Evolutionary conservation across 805 yeast species (phyloP).

Genomic region (Candida sithepensis): DNA sequence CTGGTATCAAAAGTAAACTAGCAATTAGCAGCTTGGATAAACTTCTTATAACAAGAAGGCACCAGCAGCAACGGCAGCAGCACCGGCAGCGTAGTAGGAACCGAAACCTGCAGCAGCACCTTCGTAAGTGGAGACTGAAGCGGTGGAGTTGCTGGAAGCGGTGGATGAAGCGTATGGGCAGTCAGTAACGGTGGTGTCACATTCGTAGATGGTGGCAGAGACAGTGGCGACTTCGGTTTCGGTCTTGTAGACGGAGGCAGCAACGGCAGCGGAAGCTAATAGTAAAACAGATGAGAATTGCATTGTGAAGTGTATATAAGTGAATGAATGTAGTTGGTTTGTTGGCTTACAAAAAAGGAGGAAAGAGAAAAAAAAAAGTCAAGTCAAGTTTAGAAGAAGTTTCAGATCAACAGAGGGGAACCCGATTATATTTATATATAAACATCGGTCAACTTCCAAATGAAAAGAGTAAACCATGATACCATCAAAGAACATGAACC

Average conservation of each 20-base stretch:
- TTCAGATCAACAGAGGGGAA: too few species aligned
- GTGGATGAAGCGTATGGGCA: slow-evolving; percentile 36
- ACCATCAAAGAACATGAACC: too few species aligned
- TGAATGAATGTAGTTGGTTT: slow-evolving; percentile 25
- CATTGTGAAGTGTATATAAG: slow-evolving; percentile 39
- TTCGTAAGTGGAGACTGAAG: slow-evolving; percentile 31
- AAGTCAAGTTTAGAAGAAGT: too few species aligned
- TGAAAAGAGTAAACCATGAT: too few species aligned
- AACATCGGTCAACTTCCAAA: too few species aligned
- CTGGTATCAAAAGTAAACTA: background rate
- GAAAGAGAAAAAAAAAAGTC: background rate
- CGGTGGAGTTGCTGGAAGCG: slow-evolving; percentile 20
- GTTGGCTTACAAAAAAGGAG: background rate
- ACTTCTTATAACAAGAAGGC: slow-evolving; percentile 33
- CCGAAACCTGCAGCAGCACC: slow-evolving; percentile 30
- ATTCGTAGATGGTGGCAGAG: slow-evolving; percentile 37
- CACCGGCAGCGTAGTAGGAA: slow-evolving; percentile 31
- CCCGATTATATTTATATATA: too few species aligned
- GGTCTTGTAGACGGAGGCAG: slow-evolving; percentile 28
- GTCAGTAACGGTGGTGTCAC: slow-evolving; percentile 35
- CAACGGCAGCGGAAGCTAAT: slow-evolving; percentile 37
- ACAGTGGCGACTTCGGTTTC: slow-evolving; percentile 34
- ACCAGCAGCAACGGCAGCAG: slow-evolving; percentile 33
- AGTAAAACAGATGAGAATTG: slow-evolving; percentile 42
- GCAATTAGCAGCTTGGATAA: background rate